phyloP scores from a whole-genome alignment of 345 rosid genomes.

The Eucalyptus fibrosa region DNA sequence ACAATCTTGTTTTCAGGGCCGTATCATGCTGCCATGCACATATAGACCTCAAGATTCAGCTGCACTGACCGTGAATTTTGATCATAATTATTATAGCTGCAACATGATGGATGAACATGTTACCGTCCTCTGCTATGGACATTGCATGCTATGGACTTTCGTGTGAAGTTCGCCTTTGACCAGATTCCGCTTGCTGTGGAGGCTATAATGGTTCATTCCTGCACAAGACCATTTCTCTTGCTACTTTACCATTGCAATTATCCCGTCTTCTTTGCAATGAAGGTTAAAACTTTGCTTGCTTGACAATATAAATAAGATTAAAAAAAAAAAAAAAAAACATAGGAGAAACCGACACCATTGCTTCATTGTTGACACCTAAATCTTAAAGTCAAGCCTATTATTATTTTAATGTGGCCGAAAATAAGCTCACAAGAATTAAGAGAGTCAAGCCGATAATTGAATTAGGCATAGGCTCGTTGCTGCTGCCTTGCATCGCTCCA shows the following conservation, averaged over 20 bases:
- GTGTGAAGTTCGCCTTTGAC: not conserved
- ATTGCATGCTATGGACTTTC: not conserved
- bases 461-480: too few relatives aligned
- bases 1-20: not conserved
- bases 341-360: too few relatives aligned
- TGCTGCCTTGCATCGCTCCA: too few relatives aligned
- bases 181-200: not conserved
- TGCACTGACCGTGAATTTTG: not conserved
- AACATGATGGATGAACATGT: not conserved
- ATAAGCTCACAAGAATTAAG: too few relatives aligned
- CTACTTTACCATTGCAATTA: not conserved
- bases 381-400: too few relatives aligned
- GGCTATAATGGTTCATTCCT: not conserved
- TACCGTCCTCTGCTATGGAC: not conserved
- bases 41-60: not conserved
- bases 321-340: fast-evolving
- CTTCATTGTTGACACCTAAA: too few relatives aligned
- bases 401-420: too few relatives aligned
- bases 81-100: not conserved
- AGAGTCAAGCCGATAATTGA: too few relatives aligned
- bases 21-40: not conserved
- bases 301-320: not conserved
- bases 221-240: not conserved
- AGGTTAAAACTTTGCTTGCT: not conserved
- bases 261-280: not conserved